phyloP scores from a whole-genome alignment of 2,329 filamentous ascomycete genomes.

The Aspergillus latus region DNA sequence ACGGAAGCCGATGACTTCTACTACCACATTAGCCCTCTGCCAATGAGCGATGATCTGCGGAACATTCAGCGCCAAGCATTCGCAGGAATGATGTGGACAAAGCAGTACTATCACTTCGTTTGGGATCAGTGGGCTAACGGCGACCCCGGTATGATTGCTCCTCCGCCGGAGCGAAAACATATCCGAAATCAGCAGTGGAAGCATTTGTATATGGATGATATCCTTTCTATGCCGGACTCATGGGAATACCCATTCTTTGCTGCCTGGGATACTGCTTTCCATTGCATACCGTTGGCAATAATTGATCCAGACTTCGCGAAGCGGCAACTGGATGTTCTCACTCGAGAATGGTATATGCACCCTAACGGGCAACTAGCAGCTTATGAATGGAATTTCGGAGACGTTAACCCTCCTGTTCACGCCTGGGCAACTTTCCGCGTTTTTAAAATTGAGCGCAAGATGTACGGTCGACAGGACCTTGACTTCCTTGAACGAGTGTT shows the following conservation, averaged over 20 bases:
- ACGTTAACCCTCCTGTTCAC: constrained; percentile 94
- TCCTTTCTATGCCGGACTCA: constrained; percentile 95
- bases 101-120: constrained; percentile 94
- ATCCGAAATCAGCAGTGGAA: constrained; percentile 90
- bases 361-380: constrained; percentile 93
- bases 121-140: constrained; percentile 98
- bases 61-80: constrained; percentile 95
- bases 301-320: constrained; percentile 97
- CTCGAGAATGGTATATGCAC: constrained; percentile 98
- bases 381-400: constrained; percentile 96
- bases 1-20: constrained; percentile 97
- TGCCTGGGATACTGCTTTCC: constrained; percentile 95
- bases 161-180: constrained; percentile 73
- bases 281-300: constrained; percentile 94
- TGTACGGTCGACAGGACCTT: constrained; percentile 90
- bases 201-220: constrained; percentile 91
- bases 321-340: constrained; percentile 95
- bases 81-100: constrained; percentile 97
- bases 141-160: constrained; percentile 83
- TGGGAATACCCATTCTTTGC: constrained; percentile 99
- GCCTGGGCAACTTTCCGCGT: constrained; percentile 94
- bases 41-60: constrained; percentile 88
- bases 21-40: constrained; percentile 85
- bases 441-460: constrained; percentile 97
- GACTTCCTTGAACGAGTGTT: constrained; percentile 96